Conservation (phyloP, 352 stramenopile species). For the Phytophthora pini region DNA sequence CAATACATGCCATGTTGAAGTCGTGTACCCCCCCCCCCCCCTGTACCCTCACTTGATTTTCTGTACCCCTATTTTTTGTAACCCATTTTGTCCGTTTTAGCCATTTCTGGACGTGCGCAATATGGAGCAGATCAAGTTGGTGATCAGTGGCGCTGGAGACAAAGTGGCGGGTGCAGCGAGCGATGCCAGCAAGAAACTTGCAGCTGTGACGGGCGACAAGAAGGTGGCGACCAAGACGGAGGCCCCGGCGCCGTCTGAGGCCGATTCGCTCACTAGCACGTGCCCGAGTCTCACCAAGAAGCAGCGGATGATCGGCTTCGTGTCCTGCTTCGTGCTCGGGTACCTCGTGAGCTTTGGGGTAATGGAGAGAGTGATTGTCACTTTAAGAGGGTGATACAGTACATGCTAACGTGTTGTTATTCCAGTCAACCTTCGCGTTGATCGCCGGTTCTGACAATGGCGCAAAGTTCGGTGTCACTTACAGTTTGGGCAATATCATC, state of each 20-base stretch:
- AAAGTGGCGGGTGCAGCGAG: slow-evolving; percentile 43
- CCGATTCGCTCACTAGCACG: slow-evolving; percentile 58
- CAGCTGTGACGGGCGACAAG: slow-evolving; percentile 30
- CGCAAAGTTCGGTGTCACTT: slow-evolving; percentile 84
- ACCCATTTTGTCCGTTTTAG: slow-evolving; percentile 14
- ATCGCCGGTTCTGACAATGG: slow-evolving; percentile 70
- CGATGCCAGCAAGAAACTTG: slow-evolving; percentile 54
- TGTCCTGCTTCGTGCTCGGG: slow-evolving; percentile 76
- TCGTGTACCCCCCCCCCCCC: neutral
- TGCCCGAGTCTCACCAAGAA: slow-evolving; percentile 73
- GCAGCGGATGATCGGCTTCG: slow-evolving; percentile 80
- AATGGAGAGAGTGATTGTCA: slow-evolving; percentile 11
- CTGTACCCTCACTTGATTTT: slow-evolving; percentile 7
- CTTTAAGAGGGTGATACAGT: neutral
- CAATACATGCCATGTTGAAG: neutral
- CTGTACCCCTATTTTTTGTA: neutral
- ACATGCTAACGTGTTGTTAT: slow-evolving; percentile 10
- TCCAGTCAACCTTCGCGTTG: slow-evolving; percentile 82
- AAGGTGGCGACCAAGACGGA: slow-evolving; percentile 20
- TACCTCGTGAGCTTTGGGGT: slow-evolving; percentile 88
- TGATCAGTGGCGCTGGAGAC: slow-evolving; percentile 57
- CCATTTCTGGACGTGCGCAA: slow-evolving; percentile 17
- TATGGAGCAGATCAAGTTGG: slow-evolving; percentile 85
- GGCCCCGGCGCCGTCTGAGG: slow-evolving; percentile 8
- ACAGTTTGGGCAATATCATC: slow-evolving; percentile 86